Base-by-base conservation (phyloP, 2,329 filamentous ascomycete genomes). In the Corynespora cassiicola region DNA sequence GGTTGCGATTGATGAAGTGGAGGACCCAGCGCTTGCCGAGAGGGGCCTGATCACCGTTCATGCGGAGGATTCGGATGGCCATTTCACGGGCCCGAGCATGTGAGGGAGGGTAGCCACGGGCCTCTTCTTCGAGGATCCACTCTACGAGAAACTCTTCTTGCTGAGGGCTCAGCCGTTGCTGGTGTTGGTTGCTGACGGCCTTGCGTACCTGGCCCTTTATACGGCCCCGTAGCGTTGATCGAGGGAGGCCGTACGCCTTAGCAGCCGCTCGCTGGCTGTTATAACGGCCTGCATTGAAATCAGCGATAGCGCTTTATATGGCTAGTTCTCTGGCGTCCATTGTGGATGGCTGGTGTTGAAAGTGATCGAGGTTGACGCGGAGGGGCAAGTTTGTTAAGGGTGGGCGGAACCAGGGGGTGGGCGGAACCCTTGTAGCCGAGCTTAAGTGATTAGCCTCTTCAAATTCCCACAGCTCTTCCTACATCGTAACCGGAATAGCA, bases 101-200 rank as follows among this genome's bases (percentile, higher is more conserved):
- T 2, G 42, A 42, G 14, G 43, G 50, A 29, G 45, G 46, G 10
- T 25, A 36, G 10, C 26, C 44, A 23, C 40, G 33, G 32, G 23
- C 31, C 24, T 53, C 42, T 28, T 52, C 39, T 24, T 56, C 22
- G 17, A 54, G 38, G n/a, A 54, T 54, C 50, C 27, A 54, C 2
- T 50, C 16, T 28, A 42, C 45, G 30, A 56, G 23, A 33, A 45
- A 52, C 6, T 32, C 19, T 20, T 54, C 44, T 41, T 52, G 39
- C 12, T 50, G 20, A 29, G 28, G 46, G 27, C 35, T 48, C 20
- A 55, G 39, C 36, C 36, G 39, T 33, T 55, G 46, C 21, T 51
- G 36, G 9, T 51, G 14, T 41, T 30, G 10, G 20, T 53, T 34
- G 33, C 30, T 38, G 32, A 22, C 43, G 9, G 30, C 22, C 22